These are phyloP conservation scores for Mycena capillaripes DNA, from an alignment of 768 basidiomycete species.

Conservation along the genomic window DNA sequence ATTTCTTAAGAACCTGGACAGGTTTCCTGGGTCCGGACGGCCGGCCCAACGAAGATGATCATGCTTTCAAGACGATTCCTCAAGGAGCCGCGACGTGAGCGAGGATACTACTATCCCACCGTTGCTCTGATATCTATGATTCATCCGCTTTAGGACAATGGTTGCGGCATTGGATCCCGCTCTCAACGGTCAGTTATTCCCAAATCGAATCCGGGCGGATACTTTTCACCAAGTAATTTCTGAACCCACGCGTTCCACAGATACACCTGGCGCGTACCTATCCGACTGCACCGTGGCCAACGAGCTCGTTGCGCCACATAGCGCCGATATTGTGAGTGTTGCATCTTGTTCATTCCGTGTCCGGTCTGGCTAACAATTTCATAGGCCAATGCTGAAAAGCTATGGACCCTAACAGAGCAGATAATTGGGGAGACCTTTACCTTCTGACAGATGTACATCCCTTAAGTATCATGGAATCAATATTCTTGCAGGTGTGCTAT, in stretches of 20 bases:
- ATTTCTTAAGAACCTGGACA: neutral
- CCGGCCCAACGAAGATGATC: neutral
- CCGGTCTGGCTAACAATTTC: no score
- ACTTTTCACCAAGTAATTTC: neutral
- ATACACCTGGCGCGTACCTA: slow-evolving; percentile 20
- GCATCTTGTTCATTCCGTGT: no score
- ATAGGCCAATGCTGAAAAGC: no score
- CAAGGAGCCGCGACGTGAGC: slow-evolving; percentile 30
- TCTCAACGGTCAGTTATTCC: slow-evolving; percentile 23
- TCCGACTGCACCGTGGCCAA: slow-evolving; percentile 2
- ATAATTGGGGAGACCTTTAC: no score
- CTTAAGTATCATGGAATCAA: no score
- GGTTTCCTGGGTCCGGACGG: slow-evolving; percentile 20
- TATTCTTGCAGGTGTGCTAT: no score
- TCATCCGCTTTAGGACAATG: slow-evolving; percentile 17
- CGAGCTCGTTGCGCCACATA: neutral
- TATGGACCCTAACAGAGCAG: no score
- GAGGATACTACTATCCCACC: no score
- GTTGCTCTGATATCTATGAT: no score
- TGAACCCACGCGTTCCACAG: neutral
- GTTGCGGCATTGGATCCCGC: slow-evolving; percentile 28
- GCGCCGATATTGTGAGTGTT: slow-evolving; percentile 20
- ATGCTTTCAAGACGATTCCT: slow-evolving; percentile 8
- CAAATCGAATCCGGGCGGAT: no score
- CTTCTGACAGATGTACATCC: no score